phyloP scores from a whole-genome alignment of 805 yeast genomes.

The Lipomyces sp. region DNA sequence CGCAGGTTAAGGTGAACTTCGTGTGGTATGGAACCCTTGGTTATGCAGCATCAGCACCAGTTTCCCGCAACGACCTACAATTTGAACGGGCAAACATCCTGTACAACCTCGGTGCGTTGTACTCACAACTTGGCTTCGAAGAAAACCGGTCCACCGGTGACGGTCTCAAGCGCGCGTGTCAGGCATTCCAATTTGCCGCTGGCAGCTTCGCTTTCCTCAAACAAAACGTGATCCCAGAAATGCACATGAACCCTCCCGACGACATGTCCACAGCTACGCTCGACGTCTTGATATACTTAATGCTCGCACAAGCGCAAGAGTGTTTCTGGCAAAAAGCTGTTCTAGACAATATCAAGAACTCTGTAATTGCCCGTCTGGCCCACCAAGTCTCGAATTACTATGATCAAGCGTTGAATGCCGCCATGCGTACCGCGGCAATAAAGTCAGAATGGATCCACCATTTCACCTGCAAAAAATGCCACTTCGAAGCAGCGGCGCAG shows the following conservation, averaged over 20 bases:
- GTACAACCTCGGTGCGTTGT: slow-evolving; percentile 70
- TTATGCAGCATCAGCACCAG: slow-evolving; percentile 54
- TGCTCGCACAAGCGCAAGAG: slow-evolving; percentile 88
- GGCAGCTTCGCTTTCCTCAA: slow-evolving; percentile 59
- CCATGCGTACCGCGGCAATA: slow-evolving; percentile 56
- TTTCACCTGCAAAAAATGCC: slow-evolving; percentile 60
- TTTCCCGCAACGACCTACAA: slow-evolving; percentile 53
- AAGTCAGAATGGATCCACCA: slow-evolving; percentile 69
- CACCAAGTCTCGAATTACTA: slow-evolving; percentile 66
- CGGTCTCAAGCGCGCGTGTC: slow-evolving; percentile 65
- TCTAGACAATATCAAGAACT: slow-evolving; percentile 56
- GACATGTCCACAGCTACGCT: slow-evolving; percentile 61
- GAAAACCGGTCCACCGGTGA: slow-evolving; percentile 54
- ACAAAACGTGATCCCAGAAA: slow-evolving; percentile 38
- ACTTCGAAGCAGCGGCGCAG: slow-evolving; percentile 73
- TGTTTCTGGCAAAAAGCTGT: slow-evolving; percentile 78
- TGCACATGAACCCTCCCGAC: slow-evolving; percentile 43
- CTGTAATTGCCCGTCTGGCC: slow-evolving; percentile 67
- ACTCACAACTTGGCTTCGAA: slow-evolving; percentile 59
- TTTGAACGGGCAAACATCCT: slow-evolving; percentile 67
- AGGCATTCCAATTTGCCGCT: slow-evolving; percentile 71
- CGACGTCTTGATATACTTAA: slow-evolving; percentile 55
- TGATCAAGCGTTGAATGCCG: slow-evolving; percentile 50
- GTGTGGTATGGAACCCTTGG: slow-evolving; percentile 78
- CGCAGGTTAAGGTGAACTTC: slow-evolving; percentile 51